phyloP scores from a whole-genome alignment of 805 yeast species.

The Candida adriatica region DNA sequence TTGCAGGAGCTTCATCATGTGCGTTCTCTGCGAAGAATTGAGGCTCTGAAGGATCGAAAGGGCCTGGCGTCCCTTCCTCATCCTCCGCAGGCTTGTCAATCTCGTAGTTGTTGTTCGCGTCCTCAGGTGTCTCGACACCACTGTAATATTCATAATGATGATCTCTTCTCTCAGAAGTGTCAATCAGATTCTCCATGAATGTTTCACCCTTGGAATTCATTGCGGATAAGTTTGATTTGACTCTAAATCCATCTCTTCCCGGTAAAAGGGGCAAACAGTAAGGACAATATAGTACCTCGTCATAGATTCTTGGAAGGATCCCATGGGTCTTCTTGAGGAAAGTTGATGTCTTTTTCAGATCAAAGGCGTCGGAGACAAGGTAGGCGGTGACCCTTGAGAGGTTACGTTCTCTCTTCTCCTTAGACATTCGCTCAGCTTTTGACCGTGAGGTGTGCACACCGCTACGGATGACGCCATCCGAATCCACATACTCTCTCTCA shows the following conservation, averaged over 20 bases:
- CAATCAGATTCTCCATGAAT: slow-evolving; percentile 69
- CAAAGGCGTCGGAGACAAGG: slow-evolving; percentile 77
- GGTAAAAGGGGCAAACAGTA: slow-evolving; percentile 82
- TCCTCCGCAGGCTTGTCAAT: slow-evolving; percentile 26
- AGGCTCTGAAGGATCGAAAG: slow-evolving; percentile 91
- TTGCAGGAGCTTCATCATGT: slow-evolving; percentile 12
- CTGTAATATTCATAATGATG: slow-evolving; percentile 89
- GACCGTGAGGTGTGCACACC: slow-evolving; percentile 12
- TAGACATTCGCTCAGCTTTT: slow-evolving; percentile 50
- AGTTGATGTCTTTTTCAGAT: slow-evolving; percentile 52
- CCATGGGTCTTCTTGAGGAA: slow-evolving; percentile 68
- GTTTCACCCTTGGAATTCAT: slow-evolving; percentile 34
- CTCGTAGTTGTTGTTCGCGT: slow-evolving; percentile 38
- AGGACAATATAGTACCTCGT: slow-evolving; percentile 89
- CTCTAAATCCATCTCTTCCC: slow-evolving; percentile 72
- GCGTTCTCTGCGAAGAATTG: slow-evolving; percentile 64
- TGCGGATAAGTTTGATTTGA: slow-evolving; percentile 52
- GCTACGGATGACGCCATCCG: slow-evolving; percentile 3
- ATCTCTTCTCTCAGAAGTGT: slow-evolving; percentile 77
- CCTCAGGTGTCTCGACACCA: slow-evolving; percentile 58
- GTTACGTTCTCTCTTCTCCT: slow-evolving; percentile 39
- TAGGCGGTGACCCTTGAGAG: slow-evolving; percentile 88
- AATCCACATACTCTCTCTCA: slow-evolving; percentile 11
- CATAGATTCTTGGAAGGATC: slow-evolving; percentile 81
- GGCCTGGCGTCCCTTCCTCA: slow-evolving; percentile 29